Evolutionary conservation across 371 early-diverging fungal genomes (phyloP).

Genomic region (Rhizopus stolonifer): DNA sequence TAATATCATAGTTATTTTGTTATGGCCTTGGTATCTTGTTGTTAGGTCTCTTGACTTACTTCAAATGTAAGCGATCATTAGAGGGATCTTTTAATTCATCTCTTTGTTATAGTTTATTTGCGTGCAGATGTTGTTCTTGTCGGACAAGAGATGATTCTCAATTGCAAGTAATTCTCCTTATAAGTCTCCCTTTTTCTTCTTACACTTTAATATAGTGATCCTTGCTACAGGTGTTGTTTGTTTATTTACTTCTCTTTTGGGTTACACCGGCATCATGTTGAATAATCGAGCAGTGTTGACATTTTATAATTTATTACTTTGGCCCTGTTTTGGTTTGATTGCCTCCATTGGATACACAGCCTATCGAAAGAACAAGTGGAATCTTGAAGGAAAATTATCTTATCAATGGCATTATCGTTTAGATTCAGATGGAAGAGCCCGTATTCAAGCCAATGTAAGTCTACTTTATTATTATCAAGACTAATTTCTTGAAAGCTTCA

Average conservation of each 20-base stretch:
- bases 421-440: slow-evolving; percentile 36
- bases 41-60: slow-evolving; percentile 40
- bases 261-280: slow-evolving; percentile 56
- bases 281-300: slow-evolving; percentile 51
- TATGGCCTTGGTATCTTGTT: slow-evolving; percentile 47
- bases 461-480: slow-evolving; percentile 20
- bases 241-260: slow-evolving; percentile 48
- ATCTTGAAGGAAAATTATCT: slow-evolving; percentile 45
- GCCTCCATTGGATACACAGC: slow-evolving; percentile 56
- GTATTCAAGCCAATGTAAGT: slow-evolving; percentile 46
- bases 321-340: slow-evolving; percentile 57
- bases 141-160: slow-evolving; percentile 41
- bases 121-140: slow-evolving; percentile 49
- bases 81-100: background rate
- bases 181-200: background rate
- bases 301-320: slow-evolving; percentile 51
- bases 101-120: slow-evolving; percentile 30
- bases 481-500: slow-evolving; percentile 41
- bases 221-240: slow-evolving; percentile 49
- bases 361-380: slow-evolving; percentile 52
- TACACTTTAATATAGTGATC: slow-evolving; percentile 35
- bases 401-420: slow-evolving; percentile 52
- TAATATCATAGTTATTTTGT: slow-evolving; percentile 41
- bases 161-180: slow-evolving; percentile 31
- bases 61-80: slow-evolving; percentile 39